Percentiles rank a stretch among this genome's conserved stretches.
These are phyloP conservation scores for Penicillium brasilianum DNA, from an alignment of 2,329 filamentous ascomycete genomes.

Conservation along the genomic window DNA sequence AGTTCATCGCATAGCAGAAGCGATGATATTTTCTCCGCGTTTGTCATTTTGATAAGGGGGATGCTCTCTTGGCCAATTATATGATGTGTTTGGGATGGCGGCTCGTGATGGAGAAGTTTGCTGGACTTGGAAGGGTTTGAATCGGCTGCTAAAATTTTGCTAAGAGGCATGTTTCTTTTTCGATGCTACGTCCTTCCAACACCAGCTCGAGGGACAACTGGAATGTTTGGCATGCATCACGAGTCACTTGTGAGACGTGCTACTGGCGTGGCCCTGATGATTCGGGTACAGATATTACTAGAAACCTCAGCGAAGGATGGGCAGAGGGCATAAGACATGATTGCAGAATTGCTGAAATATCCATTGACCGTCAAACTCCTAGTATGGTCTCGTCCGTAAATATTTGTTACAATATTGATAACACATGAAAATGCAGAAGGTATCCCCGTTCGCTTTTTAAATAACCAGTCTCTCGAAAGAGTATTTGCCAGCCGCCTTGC, in stretches of 20 bases:
- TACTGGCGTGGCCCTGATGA: background rate
- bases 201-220: background rate
- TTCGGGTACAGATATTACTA: background rate
- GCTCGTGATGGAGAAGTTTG: background rate
- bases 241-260: background rate
- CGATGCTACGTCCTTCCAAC: background rate
- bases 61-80: too few species aligned
- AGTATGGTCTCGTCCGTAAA: conserved; percentile 24
- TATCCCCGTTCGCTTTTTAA: conserved; percentile 44
- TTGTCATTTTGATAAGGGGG: too few species aligned
- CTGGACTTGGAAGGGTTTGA: background rate
- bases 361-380: conserved; percentile 23
- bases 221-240: background rate
- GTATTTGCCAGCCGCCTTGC: conserved; percentile 80
- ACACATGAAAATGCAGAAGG: conserved; percentile 32
- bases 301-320: background rate
- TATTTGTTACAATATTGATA: conserved; percentile 28
- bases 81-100: too few species aligned
- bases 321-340: background rate
- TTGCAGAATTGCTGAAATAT: conserved; percentile 1
- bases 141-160: background rate
- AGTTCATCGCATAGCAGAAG: background rate
- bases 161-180: background rate
- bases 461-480: conserved; percentile 77
- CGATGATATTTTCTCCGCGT: background rate